Evolutionary conservation across 2,329 filamentous ascomycete genomes (phyloP).

Genomic region (Pseudocercospora fijiensis): DNA sequence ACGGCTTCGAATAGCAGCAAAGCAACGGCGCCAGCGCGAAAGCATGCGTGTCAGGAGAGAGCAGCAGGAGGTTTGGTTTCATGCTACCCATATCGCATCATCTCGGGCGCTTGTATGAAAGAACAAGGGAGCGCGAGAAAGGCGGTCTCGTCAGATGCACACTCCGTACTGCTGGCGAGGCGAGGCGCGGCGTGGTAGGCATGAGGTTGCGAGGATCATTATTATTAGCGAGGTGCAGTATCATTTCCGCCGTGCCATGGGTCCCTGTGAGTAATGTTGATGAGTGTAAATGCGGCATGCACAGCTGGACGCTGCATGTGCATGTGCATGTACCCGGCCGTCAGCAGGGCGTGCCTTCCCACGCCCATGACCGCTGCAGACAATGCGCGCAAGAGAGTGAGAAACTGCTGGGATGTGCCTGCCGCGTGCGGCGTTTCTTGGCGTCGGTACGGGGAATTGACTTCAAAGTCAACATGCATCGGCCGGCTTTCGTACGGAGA

Average conservation of each 20-base stretch:
- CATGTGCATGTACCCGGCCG: background rate
- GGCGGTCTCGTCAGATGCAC: background rate
- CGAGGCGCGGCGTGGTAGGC: background rate
- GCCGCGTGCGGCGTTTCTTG: background rate
- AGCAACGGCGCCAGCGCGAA: background rate
- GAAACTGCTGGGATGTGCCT: background rate
- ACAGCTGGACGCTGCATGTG: too few species aligned
- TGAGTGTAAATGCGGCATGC: background rate
- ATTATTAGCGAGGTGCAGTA: background rate
- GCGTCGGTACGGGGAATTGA: background rate
- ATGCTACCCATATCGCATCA: slow-evolving; percentile 15
- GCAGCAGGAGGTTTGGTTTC: background rate
- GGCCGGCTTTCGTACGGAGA: background rate
- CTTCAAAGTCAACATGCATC: background rate
- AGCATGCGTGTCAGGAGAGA: background rate
- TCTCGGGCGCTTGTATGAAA: slow-evolving; percentile 11
- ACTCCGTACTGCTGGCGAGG: background rate
- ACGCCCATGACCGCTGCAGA: background rate
- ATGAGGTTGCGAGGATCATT: background rate
- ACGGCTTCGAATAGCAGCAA: background rate
- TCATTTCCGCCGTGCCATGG: background rate
- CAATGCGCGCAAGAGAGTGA: background rate
- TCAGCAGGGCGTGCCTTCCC: too few species aligned
- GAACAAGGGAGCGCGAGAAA: background rate
- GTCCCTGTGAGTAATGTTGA: background rate